phyloP scores from a whole-genome alignment of 441 rosid species.

The Gossypium lobatum region DNA sequence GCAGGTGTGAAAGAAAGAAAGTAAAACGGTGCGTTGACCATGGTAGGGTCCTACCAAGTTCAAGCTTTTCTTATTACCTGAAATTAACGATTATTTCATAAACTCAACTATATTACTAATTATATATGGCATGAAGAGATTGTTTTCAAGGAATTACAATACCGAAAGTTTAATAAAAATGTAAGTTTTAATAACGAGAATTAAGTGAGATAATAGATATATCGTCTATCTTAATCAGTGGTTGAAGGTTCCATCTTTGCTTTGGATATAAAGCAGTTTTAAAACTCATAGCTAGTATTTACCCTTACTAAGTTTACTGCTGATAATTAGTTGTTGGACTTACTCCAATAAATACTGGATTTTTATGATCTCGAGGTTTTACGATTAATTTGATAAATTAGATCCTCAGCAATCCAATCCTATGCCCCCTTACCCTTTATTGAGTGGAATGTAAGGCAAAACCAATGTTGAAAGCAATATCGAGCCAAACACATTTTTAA shows the following conservation, averaged over 20 bases:
- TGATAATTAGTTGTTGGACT: rapidly evolving
- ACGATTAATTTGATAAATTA: not conserved
- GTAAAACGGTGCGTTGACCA: not conserved
- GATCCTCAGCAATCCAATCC: not conserved
- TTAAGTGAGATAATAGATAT: too few relatives aligned
- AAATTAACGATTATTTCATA: not conserved
- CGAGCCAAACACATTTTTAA: not conserved
- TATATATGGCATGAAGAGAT: not conserved
- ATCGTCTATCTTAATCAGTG: too few relatives aligned
- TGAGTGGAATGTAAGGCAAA: constrained; percentile 10
- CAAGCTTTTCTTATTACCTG: not conserved
- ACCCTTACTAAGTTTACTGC: rapidly evolving
- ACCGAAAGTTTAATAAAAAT: too few relatives aligned
- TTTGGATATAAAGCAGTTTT: rapidly evolving
- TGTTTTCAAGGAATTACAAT: not conserved
- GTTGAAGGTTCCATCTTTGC: rapidly evolving
- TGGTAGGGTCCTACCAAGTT: not conserved
- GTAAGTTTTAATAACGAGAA: not conserved
- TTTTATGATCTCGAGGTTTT: constrained; percentile 11
- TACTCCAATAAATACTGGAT: not conserved
- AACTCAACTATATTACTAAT: not conserved
- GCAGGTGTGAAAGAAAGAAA: not conserved
- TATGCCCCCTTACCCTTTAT: not conserved
- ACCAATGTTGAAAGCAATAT: constrained; percentile 3
- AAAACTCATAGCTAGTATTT: rapidly evolving